phyloP scores from a whole-genome alignment of 768 basidiomycete species.

The Tulasnella sp. region DNA sequence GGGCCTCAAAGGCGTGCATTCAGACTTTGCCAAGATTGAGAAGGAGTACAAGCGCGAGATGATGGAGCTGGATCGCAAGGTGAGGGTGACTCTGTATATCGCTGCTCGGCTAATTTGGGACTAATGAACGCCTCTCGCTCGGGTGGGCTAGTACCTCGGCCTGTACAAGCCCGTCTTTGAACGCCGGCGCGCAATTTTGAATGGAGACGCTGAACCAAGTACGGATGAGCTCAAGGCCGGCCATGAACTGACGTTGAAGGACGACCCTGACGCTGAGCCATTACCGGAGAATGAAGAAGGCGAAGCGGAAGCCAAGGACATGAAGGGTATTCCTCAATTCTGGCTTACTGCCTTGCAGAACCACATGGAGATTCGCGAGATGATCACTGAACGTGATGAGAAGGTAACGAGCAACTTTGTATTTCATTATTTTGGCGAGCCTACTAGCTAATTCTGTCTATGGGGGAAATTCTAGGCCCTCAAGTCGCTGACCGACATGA shows the following conservation, averaged over 20 bases:
- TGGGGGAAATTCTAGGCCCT: conserved; percentile 56
- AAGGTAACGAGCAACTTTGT: conserved; percentile 34
- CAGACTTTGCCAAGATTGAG: conserved; percentile 85
- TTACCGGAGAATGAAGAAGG: conserved; percentile 33
- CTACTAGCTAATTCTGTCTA: not conserved
- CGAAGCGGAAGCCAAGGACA: conserved; percentile 33
- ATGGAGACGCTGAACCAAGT: conserved; percentile 67
- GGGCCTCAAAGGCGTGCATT: conserved; percentile 90
- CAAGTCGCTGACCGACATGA: conserved; percentile 74
- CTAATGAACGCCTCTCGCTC: not conserved
- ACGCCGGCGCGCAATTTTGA: conserved; percentile 79
- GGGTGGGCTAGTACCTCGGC: conserved; percentile 39
- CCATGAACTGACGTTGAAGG: conserved; percentile 64
- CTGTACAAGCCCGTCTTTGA: conserved; percentile 69
- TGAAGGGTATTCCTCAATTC: conserved; percentile 80
- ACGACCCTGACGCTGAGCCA: conserved; percentile 47
- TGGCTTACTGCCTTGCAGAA: conserved; percentile 97
- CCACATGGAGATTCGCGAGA: conserved; percentile 76
- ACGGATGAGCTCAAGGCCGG: conserved; percentile 80
- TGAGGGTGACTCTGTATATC: conserved; percentile 38
- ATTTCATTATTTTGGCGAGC: not conserved
- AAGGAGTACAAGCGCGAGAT: conserved; percentile 94
- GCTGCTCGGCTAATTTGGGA: conserved; percentile 27
- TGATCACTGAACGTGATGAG: conserved; percentile 91
- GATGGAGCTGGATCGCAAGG: conserved; percentile 93